phyloP scores from a whole-genome alignment of 495 filamentous ascomycete species.

The Viridothelium virens region DNA sequence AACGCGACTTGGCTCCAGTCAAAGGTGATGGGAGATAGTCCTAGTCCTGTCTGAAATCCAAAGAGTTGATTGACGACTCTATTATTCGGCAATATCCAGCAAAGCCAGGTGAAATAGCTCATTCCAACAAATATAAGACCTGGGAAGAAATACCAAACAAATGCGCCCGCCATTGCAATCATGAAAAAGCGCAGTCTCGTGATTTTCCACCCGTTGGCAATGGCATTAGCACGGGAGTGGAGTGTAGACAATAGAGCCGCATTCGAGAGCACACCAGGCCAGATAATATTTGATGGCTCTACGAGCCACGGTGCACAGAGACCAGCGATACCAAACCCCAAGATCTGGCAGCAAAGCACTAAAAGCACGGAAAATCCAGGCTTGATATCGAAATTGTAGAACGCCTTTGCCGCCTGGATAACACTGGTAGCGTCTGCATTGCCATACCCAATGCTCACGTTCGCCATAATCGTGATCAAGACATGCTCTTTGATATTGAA shows the following conservation, averaged over 20 bases:
- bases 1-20: slow-evolving; percentile 93
- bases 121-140: slow-evolving; percentile 79
- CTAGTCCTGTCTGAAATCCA: slow-evolving; percentile 74
- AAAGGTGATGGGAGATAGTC: slow-evolving; percentile 80
- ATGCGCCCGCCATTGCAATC: slow-evolving; percentile 26
- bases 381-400: slow-evolving; percentile 13
- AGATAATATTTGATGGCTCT: slow-evolving; percentile 80
- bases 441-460: slow-evolving; percentile 11
- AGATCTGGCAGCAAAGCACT: slow-evolving; percentile 74
- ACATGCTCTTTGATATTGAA: slow-evolving; percentile 10
- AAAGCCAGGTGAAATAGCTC: slow-evolving; percentile 84
- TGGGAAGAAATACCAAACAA: slow-evolving; percentile 73
- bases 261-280: slow-evolving; percentile 82
- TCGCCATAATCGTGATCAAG: slow-evolving; percentile 16
- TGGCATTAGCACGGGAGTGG: slow-evolving; percentile 71
- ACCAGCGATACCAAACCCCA: slow-evolving; percentile 78
- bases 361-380: slow-evolving; percentile 45
- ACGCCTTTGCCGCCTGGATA: slow-evolving; percentile 11
- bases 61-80: slow-evolving; percentile 17
- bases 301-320: slow-evolving; percentile 72
- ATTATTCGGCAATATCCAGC: slow-evolving; percentile 80
- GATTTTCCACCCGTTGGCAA: slow-evolving; percentile 78
- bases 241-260: slow-evolving; percentile 80
- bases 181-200: slow-evolving; percentile 79
- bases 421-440: neutral